Evolutionary conservation across 257 asterid genomes (phyloP).

Genomic region (Scutellaria barbata): DNA sequence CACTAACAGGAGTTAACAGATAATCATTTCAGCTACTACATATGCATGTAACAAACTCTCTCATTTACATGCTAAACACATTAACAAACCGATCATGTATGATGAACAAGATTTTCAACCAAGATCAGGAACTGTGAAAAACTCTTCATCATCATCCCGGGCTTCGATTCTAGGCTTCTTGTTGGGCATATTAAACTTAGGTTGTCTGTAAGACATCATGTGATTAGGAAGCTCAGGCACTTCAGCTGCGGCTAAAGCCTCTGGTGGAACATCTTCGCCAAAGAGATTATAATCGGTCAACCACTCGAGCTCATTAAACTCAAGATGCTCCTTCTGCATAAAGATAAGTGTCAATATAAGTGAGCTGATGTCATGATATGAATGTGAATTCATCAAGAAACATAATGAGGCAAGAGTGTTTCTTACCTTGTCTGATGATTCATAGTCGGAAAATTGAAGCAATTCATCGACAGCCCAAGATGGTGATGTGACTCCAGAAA

Average conservation of each 20-base stretch:
- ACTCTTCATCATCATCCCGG: constrained; percentile 70
- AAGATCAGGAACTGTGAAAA: constrained; percentile 89
- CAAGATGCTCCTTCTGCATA: constrained; percentile 82
- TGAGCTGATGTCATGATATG: constrained; percentile 7
- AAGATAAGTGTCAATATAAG: background rate
- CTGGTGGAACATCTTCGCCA: constrained; percentile 56
- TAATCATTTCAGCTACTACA: background rate
- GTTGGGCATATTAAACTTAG: constrained; percentile 52
- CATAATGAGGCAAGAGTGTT: background rate
- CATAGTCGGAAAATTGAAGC: constrained; percentile 76
- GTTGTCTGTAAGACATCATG: constrained; percentile 41
- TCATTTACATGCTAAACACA: background rate
- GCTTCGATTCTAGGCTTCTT: constrained; percentile 75
- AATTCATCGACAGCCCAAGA: constrained; percentile 88
- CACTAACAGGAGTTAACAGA: too few species aligned
- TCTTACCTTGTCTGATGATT: constrained; percentile 65
- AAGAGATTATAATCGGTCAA: constrained; percentile 62
- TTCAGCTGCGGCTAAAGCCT: constrained; percentile 72
- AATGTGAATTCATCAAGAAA: background rate
- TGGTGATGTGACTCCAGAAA: constrained; percentile 52
- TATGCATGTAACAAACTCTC: background rate
- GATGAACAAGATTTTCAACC: constrained; percentile 50
- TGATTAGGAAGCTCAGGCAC: constrained; percentile 75
- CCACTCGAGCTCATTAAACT: constrained; percentile 83
- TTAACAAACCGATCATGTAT: too few species aligned